Base-by-base conservation (phyloP, 805 yeast species). In the Candida silvicultrix region DNA sequence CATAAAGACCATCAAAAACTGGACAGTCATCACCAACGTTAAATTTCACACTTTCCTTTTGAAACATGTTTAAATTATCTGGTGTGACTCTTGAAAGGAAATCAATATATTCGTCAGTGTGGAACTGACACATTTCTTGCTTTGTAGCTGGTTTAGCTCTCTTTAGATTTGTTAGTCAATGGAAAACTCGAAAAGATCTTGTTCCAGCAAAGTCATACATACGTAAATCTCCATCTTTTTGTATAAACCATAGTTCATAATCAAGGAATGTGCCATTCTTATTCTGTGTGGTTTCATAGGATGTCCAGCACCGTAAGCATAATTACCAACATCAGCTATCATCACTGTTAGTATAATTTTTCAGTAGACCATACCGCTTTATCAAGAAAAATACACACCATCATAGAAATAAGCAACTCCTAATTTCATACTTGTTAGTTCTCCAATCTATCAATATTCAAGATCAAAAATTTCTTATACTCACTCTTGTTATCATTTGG, bases 211-310 rank as follows among this genome's bases (percentile, higher is more conserved):
- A n/a, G n/a, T n/a, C n/a, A 23, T 22, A 54, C 64, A 39, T 57
- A 60, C 65, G 66, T 90, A 90, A 42, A 94, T 88, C 64, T 94
- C 98, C 97, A 94, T 92, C 68, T 92, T 86, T 66, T 90, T 89
- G 71, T 94, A 90, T 44, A 94, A 75, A 1, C 97, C 98, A 65
- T 94, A 94, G 68, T 92, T 90, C 96, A 94, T 92, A 54, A 94
- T 87, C 59, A 94, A 74, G 38, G 96, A 88, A 66, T 94, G 98
- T 8, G 98, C 95, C 96, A 94, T 90, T 80, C 98, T 85, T 70
- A 94, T 89, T 62, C 99, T 81, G 66, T 92, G 97, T 21, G 99
- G 99, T 64, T 94, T 94, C 99, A 94, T 94, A 37, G 97, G 97
- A 66, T 94, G 99, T 25, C 97, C 97, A 5, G 97, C 94, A 47